phyloP scores from a whole-genome alignment of 176 grass and related monocot species.

The Carex parvula region DNA sequence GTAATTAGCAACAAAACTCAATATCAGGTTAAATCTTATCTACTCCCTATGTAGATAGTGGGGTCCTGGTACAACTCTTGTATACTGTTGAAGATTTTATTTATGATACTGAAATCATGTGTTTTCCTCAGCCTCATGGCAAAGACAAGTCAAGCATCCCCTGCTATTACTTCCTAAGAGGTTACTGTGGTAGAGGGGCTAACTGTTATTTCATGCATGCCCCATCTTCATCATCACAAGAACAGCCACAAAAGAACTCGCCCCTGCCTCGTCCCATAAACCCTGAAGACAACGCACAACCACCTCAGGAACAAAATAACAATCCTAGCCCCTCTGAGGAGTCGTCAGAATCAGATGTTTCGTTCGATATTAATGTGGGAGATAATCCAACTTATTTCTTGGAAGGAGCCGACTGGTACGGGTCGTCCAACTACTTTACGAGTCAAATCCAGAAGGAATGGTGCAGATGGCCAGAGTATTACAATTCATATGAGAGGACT shows the following conservation, averaged over 20 bases:
- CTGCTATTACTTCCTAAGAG: conserved; percentile 63
- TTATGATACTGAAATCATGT: conserved; percentile 31
- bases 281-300: not conserved
- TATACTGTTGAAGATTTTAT: not conserved
- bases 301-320: not conserved
- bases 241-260: conserved; percentile 4
- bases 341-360: not conserved
- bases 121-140: conserved; percentile 20
- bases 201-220: conserved; percentile 50
- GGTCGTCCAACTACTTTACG: not conserved
- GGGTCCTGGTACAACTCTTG: not conserved
- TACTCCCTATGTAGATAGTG: not conserved
- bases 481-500: not conserved
- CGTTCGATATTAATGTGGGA: not conserved
- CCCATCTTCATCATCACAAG: conserved; percentile 24
- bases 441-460: not conserved
- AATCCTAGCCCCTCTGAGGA: not conserved
- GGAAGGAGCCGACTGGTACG: not conserved
- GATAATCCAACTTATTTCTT: not conserved
- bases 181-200: conserved; percentile 54
- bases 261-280: not conserved
- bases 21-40: not conserved
- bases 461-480: not conserved
- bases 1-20: no score
- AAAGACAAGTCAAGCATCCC: conserved; percentile 37